A percentile compares a stretch with the other conserved stretches of the same genome.
phyloP scores from a whole-genome alignment of 2,329 filamentous ascomycete species.

The Chalaropsis thielavioides region DNA sequence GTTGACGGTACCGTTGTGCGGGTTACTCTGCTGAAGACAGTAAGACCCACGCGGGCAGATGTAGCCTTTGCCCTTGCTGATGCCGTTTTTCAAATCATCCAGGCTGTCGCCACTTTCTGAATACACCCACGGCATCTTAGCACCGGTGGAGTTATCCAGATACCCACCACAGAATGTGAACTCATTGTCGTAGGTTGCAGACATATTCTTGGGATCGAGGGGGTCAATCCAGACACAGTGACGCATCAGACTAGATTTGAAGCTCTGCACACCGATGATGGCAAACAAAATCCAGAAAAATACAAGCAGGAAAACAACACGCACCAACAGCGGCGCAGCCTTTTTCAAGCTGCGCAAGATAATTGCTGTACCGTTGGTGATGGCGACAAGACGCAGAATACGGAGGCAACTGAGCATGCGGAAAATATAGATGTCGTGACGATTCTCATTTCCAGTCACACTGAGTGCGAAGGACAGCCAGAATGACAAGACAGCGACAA shows the following conservation, averaged over 20 bases:
- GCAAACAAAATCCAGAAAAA: slow-evolving; percentile 98
- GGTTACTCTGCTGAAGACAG: slow-evolving; percentile 66
- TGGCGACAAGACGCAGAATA: slow-evolving; percentile 74
- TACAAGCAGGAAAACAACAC: slow-evolving; percentile 83
- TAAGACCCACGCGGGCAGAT: slow-evolving; percentile 72
- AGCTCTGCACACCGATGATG: slow-evolving; percentile 92
- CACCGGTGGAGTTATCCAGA: slow-evolving; percentile 44
- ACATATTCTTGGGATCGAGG: slow-evolving; percentile 37
- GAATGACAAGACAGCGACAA: slow-evolving; percentile 84
- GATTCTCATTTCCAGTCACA: slow-evolving; percentile 52
- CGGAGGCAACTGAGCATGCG: slow-evolving; percentile 93
- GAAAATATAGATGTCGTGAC: slow-evolving; percentile 71
- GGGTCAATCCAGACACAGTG: slow-evolving; percentile 68
- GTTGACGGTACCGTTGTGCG: slow-evolving; percentile 71
- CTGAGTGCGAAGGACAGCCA: slow-evolving; percentile 78
- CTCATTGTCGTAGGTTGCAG: slow-evolving; percentile 44
- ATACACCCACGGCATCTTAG: slow-evolving; percentile 52
- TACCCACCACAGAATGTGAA: slow-evolving; percentile 80
- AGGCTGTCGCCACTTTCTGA: slow-evolving; percentile 27
- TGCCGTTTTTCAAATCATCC: slow-evolving; percentile 35
- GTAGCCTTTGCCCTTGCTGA: slow-evolving; percentile 59
- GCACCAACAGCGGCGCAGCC: slow-evolving; percentile 76
- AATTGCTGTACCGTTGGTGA: slow-evolving; percentile 89
- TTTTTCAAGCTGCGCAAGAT: slow-evolving; percentile 93
- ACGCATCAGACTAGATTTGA: slow-evolving; percentile 68